Evolutionary conservation across 2,329 filamentous ascomycete species (phyloP), one percentile per base, ranked within the genome.

Genomic region (Cucurbitaria berberidis): DNA sequence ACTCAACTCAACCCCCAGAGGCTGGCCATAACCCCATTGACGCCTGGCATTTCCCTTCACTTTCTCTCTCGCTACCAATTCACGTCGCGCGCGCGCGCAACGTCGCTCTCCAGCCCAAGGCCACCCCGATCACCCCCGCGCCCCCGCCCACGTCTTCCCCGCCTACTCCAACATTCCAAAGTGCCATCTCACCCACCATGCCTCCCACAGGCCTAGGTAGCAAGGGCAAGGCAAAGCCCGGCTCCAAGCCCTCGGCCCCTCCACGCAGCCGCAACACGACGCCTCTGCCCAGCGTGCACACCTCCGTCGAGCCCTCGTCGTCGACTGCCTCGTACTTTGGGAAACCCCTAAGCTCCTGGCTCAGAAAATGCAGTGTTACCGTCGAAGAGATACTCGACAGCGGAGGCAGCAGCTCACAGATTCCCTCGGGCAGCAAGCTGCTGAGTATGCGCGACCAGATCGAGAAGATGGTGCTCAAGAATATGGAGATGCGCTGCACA

Each of bases 181-280:
- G 50, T 15, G 19, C 40, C 36, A 45, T 40, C 49, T 16, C 53
- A 35, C 42, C 44, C 57, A 45, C 35, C 54, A 75, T 75, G 71
- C 68, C 74, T n/a, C 67, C 69, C 30, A 34, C 30, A 38, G 50
- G 64, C 48, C 66, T 72, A 48, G 71, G 72, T 59, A 71, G 68
- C 64, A 77, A 76, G 57, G 74, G 66, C 78, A 90, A 90, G 77
- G 80, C 79, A 52, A 84, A 80, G 59, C 67, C 64, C 1, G 60
- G 62, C 40, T 66, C 65, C 9, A 73, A 70, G 58, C 60, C 64
- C 19, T 59, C 64, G 10, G 67, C 60, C 42, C 52, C 65, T 15
- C 68, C 70, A 15, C 82, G 85, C 57, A 92, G 89, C 71, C 87
- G 90, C 69, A 93, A 92, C 74, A 90, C 89, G 30, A 93, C 90